Conservation (phyloP, 2,329 filamentous ascomycete genomes). For the Aspergillus proliferans region DNA sequence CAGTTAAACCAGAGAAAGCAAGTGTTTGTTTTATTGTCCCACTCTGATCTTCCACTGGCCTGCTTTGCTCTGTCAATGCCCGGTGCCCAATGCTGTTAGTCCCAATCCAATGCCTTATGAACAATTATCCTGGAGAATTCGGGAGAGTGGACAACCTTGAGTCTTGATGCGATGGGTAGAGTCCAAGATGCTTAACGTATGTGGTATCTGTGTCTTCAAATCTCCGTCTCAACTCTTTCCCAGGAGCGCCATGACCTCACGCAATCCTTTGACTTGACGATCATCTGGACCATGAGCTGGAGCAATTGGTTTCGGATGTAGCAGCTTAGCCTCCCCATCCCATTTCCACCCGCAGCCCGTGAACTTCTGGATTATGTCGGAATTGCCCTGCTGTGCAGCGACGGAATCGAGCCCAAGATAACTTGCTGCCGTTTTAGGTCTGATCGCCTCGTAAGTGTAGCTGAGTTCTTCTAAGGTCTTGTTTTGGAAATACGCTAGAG, state of each 20-base stretch:
- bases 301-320: constrained; percentile 27
- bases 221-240: constrained; percentile 18
- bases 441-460: constrained; percentile 35
- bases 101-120: background rate
- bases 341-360: constrained; percentile 34
- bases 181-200: background rate
- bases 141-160: background rate
- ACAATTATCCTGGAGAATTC: background rate
- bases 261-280: constrained; percentile 22
- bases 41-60: constrained; percentile 25
- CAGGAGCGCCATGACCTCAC: constrained; percentile 28
- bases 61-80: constrained; percentile 1
- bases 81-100: background rate
- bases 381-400: constrained; percentile 20
- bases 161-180: background rate
- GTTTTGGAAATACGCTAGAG: constrained; percentile 32
- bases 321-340: constrained; percentile 27
- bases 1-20: constrained; percentile 32
- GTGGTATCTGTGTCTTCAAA: background rate
- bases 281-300: constrained; percentile 8
- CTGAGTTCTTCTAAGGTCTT: constrained; percentile 34
- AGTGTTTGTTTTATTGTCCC: constrained; percentile 12
- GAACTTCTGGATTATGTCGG: constrained; percentile 26
- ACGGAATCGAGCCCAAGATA: constrained; percentile 31
- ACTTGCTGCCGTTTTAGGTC: constrained; percentile 27